Evolutionary conservation across 148 eudicot species (phyloP).

Genomic region (Cornus controversa): DNA sequence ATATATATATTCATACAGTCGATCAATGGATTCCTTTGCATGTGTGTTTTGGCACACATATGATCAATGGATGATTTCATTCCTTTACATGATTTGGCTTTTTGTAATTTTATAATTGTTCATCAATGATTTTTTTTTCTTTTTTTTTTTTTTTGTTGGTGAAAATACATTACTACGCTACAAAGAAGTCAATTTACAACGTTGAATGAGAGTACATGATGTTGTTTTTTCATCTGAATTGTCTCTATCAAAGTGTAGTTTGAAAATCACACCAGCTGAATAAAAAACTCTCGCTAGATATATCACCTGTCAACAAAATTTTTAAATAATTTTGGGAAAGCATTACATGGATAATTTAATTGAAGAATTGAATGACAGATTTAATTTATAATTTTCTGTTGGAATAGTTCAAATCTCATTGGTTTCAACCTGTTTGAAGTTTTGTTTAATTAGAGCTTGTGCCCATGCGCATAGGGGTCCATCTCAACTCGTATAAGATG

Average conservation of each 20-base stretch:
- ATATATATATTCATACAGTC: not conserved
- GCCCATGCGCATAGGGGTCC: not conserved
- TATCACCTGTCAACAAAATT: constrained; percentile 10
- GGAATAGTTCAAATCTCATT: constrained; percentile 37
- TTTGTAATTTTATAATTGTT: not conserved
- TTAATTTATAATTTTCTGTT: constrained; percentile 15
- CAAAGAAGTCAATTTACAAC: not conserved
- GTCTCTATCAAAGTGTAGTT: constrained; percentile 26
- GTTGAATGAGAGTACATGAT: not conserved
- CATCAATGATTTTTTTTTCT: not conserved
- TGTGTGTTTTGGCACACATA: not conserved
- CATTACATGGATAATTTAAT: constrained; percentile 1
- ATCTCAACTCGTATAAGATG: constrained; percentile 1
- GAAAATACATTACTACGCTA: not conserved
- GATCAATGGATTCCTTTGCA: not conserved
- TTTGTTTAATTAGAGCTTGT: not conserved
- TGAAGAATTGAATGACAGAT: not conserved
- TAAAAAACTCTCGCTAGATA: not conserved
- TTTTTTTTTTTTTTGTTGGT: not conserved
- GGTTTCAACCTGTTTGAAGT: not conserved
- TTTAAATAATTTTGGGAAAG: not conserved
- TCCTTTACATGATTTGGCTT: not conserved
- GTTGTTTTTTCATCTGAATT: not conserved
- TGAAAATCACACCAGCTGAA: constrained; percentile 4
- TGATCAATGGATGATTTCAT: not conserved